These are phyloP conservation scores for Ustilago trichophora DNA, from an alignment of 1,284 basidiomycete genomes.

Conservation along the genomic window DNA sequence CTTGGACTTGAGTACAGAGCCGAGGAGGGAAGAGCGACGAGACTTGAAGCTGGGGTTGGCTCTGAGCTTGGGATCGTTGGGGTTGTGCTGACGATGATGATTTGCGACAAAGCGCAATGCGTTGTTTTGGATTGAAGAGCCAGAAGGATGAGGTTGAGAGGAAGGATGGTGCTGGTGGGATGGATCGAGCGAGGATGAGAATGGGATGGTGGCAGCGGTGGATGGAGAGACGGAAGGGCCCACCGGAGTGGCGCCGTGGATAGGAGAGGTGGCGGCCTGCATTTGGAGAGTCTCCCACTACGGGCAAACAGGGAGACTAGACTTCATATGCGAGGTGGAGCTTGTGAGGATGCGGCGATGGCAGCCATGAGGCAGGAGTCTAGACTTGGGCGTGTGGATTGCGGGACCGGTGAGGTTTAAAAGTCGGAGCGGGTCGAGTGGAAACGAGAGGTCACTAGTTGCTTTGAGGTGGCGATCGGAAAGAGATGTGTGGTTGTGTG, in stretches of 20 bases:
- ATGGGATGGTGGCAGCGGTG: not conserved
- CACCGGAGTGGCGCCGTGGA: not conserved
- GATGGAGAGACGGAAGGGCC: not conserved
- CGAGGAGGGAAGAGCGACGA: slow-evolving; percentile 33
- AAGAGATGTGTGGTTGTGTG: too few species aligned
- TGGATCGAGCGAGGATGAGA: not conserved
- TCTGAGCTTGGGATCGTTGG: slow-evolving; percentile 34
- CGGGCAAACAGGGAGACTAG: not conserved
- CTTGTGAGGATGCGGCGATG: too few species aligned
- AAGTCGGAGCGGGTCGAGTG: too few species aligned
- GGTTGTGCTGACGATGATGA: slow-evolving; percentile 46
- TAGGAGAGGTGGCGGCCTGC: slow-evolving; percentile 6
- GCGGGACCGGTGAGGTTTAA: too few species aligned
- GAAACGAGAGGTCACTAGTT: too few species aligned
- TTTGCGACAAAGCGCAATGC: slow-evolving; percentile 30
- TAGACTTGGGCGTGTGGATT: too few species aligned
- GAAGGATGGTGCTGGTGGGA: not conserved
- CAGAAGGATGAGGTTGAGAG: not conserved
- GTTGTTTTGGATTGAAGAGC: not conserved
- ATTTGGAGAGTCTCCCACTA: slow-evolving; percentile 2
- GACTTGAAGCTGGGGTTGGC: slow-evolving; percentile 35
- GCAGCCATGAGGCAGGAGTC: too few species aligned
- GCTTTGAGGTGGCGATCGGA: too few species aligned
- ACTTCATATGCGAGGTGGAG: slow-evolving; percentile 5
- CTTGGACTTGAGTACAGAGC: slow-evolving; percentile 30